Evolutionary conservation across 2,329 filamentous ascomycete species (phyloP), one percentile per base, ranked within the genome.

Genomic region (Ampelomyces quisqualis): DNA sequence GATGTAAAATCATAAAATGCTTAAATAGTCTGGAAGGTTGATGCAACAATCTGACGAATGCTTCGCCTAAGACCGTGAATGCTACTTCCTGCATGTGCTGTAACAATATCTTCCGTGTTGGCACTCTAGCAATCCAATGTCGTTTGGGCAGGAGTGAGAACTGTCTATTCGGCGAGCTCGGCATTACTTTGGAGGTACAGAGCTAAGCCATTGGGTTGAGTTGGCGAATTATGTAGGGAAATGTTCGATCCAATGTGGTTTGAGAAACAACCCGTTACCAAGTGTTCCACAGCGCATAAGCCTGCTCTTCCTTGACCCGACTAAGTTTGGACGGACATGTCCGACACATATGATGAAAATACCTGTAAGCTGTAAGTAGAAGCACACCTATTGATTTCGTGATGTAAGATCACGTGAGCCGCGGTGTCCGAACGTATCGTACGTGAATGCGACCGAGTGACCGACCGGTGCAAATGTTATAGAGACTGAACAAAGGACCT

Each of bases 241-340:
- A n/a, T 17, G 3, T 13, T 21, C 8, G 4, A 13, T 7, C 10
- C 17, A 40, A 43, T 26, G 43, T 38, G n/a, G n/a, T n/a, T n/a
- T n/a, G n/a, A 42, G 35, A 22, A 43, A 24, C 18, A 34, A 21
- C 29, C n/a, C 36, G 36, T 49, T 49, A 38, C 43, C 46, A 35
- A 42, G 29, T 29, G n/a, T 49, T 49, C 42, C 42, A 33, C 13
- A 21, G 30, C 17, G 18, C 13, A 6, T n/a, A 13, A 13, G 11
- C 18, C 18, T 3, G 4, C 14, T 4, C 11, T 29, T 15, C 13
- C 7, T n/a, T 29, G 13, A 17, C 5, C 4, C 17, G 27, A 29
- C 17, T 29, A 29, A 29, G 4, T 28, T 8, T 29, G 27, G 13
- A n/a, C n/a, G n/a, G n/a, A n/a, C n/a, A n/a, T n/a, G n/a, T n/a